These are phyloP conservation scores for Polyporus tsugae DNA, from an alignment of 1,284 basidiomycete species.

Conservation along the genomic window DNA sequence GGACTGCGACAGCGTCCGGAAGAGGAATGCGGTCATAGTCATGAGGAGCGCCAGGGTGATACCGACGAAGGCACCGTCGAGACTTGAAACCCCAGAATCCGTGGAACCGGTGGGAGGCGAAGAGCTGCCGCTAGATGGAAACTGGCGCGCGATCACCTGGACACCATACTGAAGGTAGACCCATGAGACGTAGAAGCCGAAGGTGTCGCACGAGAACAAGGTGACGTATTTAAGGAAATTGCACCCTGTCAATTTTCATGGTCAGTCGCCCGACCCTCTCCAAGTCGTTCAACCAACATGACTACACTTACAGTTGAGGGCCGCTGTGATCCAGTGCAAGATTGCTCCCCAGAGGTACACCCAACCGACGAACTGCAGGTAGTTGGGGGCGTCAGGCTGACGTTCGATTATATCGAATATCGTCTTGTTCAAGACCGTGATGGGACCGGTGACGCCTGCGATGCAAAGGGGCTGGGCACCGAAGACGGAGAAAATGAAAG, in stretches of 20 bases:
- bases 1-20: conserved; percentile 71
- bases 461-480: conserved; percentile 94
- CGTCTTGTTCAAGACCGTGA: conserved; percentile 92
- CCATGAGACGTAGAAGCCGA: conserved; percentile 91
- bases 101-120: conserved; percentile 19
- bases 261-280: conserved; percentile 14
- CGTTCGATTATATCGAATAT: conserved; percentile 82
- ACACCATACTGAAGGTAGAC: conserved; percentile 92
- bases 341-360: conserved; percentile 95
- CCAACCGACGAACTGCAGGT: conserved; percentile 92
- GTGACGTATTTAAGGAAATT: conserved; percentile 90
- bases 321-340: conserved; percentile 88
- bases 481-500: conserved; percentile 90
- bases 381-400: conserved; percentile 68
- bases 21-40: conserved; percentile 77
- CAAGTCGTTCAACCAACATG: conserved; percentile 10
- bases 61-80: conserved; percentile 70
- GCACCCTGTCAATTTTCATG: conserved; percentile 60
- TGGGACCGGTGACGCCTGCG: conserved; percentile 93
- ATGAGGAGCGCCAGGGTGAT: conserved; percentile 84
- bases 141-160: conserved; percentile 83
- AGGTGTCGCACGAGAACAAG: conserved; percentile 92
- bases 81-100: conserved; percentile 39
- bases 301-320: conserved; percentile 74
- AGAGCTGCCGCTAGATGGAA: conserved; percentile 49